Conservation (phyloP, 2,329 filamentous ascomycete species). For the Ophiostoma sp. region DNA sequence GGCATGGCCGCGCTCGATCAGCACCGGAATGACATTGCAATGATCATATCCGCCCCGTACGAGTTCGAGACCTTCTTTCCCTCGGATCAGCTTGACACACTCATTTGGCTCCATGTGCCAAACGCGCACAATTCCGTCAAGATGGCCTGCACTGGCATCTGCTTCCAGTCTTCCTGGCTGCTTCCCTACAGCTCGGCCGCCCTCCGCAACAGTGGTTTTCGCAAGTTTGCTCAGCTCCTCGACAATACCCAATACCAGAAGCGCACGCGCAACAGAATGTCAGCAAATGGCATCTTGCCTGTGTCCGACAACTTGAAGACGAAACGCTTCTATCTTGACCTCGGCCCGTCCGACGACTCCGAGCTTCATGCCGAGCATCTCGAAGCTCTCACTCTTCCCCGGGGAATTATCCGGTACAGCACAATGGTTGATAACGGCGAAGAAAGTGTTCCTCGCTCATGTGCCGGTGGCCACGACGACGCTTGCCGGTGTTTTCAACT, state of each 20-base stretch:
- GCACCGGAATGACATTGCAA: constrained; percentile 21
- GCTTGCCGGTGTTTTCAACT: constrained; percentile 2
- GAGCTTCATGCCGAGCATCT: constrained; percentile 25
- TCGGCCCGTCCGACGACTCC: constrained; percentile 25
- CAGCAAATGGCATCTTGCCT: neutral
- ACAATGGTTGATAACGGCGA: constrained; percentile 2
- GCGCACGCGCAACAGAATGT: neutral
- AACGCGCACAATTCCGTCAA: neutral
- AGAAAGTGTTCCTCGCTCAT: neutral
- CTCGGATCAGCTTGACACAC: constrained; percentile 22
- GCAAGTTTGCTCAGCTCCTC: neutral
- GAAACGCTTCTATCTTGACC: constrained; percentile 27
- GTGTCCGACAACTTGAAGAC: neutral
- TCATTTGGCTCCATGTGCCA: constrained; percentile 24
- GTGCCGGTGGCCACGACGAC: neutral
- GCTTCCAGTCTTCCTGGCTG: constrained; percentile 21
- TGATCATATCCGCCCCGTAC: constrained; percentile 23
- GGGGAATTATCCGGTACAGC: constrained; percentile 26
- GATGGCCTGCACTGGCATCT: constrained; percentile 22
- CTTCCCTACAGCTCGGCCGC: constrained; percentile 24
- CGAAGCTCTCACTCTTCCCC: constrained; percentile 25
- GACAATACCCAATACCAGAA: neutral
- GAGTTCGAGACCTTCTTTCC: constrained; percentile 24
- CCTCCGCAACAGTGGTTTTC: constrained; percentile 24
- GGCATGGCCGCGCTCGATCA: neutral